phyloP scores from a whole-genome alignment of 768 basidiomycete species.

The Zangia roseola region DNA sequence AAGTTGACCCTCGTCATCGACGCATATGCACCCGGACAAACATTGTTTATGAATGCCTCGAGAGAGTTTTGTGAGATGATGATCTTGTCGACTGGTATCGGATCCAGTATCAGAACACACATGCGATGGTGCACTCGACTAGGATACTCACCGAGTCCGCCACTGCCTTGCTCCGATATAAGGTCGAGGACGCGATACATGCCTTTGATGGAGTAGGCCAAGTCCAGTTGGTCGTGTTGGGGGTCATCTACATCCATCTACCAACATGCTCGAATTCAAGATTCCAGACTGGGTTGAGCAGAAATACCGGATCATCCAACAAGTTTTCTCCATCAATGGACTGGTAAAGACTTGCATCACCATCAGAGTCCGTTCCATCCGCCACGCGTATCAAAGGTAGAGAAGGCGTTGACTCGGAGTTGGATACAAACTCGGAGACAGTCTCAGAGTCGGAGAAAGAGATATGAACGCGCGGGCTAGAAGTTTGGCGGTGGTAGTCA shows the following conservation, averaged over 20 bases:
- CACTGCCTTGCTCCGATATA: conserved; percentile 48
- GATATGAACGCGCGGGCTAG: background rate
- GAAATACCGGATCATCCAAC: conserved; percentile 10
- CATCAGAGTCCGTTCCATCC: conserved; percentile 1
- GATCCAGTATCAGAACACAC: background rate
- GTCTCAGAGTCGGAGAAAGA: conserved; percentile 10
- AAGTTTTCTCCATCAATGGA: conserved; percentile 10
- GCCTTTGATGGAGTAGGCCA: conserved; percentile 37
- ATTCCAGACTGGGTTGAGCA: background rate
- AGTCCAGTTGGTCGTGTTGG: conserved; percentile 17
- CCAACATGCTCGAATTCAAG: background rate
- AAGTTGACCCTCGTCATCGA: conserved; percentile 60
- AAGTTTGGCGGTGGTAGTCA: background rate
- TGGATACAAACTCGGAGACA: background rate
- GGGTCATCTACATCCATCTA: conserved; percentile 20
- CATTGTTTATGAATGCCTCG: conserved; percentile 43
- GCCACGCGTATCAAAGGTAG: background rate
- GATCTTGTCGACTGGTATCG: conserved; percentile 55
- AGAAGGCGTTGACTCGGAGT: conserved; percentile 1
- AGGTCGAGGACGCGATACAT: conserved; percentile 55
- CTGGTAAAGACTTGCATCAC: conserved; percentile 13
- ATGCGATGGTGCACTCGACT: background rate
- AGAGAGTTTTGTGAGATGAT: conserved; percentile 56
- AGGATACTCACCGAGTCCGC: conserved; percentile 45
- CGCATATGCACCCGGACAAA: conserved; percentile 50